Conservation (phyloP, 768 basidiomycete genomes). For the Termitomyces sp. region DNA sequence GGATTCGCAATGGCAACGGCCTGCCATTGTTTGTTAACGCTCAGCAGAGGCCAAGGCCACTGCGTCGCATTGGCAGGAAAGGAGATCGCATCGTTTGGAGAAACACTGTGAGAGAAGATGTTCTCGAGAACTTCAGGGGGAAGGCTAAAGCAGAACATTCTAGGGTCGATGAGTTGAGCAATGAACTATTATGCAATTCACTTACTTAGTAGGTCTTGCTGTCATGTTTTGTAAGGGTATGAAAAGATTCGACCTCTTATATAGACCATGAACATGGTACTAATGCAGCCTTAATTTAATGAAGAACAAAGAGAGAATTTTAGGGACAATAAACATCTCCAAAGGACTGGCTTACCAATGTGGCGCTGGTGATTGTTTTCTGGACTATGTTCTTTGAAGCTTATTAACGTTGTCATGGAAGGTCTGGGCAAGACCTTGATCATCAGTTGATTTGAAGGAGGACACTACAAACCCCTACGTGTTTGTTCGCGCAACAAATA, state of each 20-base stretch:
- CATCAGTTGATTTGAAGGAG: neutral
- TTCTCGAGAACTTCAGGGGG: slow-evolving; percentile 5
- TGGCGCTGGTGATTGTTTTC: neutral
- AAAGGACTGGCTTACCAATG: neutral
- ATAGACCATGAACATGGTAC: neutral
- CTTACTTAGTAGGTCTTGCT: neutral
- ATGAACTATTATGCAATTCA: neutral
- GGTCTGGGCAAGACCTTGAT: neutral
- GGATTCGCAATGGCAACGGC: slow-evolving; percentile 1
- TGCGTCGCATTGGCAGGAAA: neutral
- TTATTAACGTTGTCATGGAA: neutral
- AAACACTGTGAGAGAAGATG: slow-evolving; percentile 1
- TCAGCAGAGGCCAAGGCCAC: slow-evolving; percentile 5
- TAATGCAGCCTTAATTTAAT: neutral
- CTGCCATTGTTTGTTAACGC: slow-evolving; percentile 4
- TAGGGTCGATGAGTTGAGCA: neutral
- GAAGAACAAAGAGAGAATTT: neutral
- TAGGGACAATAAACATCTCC: neutral
- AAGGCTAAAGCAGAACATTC: neutral
- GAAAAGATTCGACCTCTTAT: neutral
- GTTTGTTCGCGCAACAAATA: neutral
- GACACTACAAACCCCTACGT: neutral
- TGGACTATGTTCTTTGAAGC: neutral
- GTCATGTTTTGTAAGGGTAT: neutral
- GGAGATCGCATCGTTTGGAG: neutral